Evolutionary conservation across 164 flowering plant genomes (phyloP).

Genomic region (Vitis rotundifolia): DNA sequence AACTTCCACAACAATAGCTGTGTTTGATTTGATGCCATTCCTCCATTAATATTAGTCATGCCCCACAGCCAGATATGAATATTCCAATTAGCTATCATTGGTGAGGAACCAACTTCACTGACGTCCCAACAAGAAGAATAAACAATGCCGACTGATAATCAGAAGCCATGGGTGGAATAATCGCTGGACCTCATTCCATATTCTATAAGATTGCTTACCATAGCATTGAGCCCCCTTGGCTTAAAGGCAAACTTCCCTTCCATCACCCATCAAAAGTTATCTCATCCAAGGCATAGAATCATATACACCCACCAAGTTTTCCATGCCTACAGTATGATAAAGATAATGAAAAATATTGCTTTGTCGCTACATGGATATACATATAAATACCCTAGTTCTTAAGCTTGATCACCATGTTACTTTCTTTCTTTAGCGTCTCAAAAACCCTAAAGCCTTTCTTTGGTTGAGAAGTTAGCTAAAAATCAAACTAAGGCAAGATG

Average conservation of each 20-base stretch:
- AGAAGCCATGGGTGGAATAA: slow-evolving; percentile 38
- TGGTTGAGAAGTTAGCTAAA: background rate
- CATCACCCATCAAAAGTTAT: slow-evolving; percentile 16
- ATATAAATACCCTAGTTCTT: slow-evolving; percentile 12
- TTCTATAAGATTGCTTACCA: slow-evolving; percentile 23
- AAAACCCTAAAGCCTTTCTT: background rate
- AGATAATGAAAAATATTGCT: background rate
- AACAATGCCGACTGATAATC: slow-evolving; percentile 11
- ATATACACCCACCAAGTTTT: slow-evolving; percentile 24
- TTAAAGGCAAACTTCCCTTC: slow-evolving; percentile 25
- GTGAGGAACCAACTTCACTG: background rate
- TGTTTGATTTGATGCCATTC: background rate
- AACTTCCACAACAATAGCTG: too few species aligned
- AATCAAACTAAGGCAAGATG: slow-evolving; percentile 16
- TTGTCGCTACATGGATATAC: background rate
- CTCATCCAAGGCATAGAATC: slow-evolving; percentile 35
- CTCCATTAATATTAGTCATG: background rate
- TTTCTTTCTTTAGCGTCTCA: background rate
- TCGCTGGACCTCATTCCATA: slow-evolving; percentile 44
- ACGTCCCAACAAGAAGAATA: background rate
- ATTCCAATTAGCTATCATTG: background rate
- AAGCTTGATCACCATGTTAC: slow-evolving; percentile 7
- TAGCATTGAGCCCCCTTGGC: slow-evolving; percentile 8
- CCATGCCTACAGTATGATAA: background rate
- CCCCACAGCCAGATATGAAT: background rate